Base-by-base conservation (phyloP, 371 early-diverging fungal species). In the Dentiscutata heterogama region DNA sequence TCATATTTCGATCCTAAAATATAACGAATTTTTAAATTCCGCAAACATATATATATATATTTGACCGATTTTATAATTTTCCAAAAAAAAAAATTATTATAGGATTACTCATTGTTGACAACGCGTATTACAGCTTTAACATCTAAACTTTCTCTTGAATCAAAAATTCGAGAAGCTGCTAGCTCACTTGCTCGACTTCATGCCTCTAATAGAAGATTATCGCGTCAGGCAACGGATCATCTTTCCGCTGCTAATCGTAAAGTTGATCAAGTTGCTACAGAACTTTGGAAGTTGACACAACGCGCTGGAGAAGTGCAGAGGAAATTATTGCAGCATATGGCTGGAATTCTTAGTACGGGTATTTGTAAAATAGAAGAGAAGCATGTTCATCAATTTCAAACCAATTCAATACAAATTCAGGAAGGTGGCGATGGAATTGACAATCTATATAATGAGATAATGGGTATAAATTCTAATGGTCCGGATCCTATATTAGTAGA, bases 141-240 rank as follows among this genome's bases (percentile, higher is more conserved):
- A n/a, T 88, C 88, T 25, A 86, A 91, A 68, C 83, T 95, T 7
- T 85, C 92, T 39, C 78, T 94, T 5, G 94, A 95, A 83, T 87
- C 90, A 29, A 90, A 92, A 82, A 92, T 95, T 46, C 86, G 91
- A 25, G 94, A 94, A 81, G 93, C 94, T 2, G 92, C 94, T 3
- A 87, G 89, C 54, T 88, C 91, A 5, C 83, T 95, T 18, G 84
- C 90, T 6, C 87, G 86, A 64, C 84, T 90, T 4, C 89, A 90
- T 67, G 86, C 87, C 0, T 84, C 84, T 10, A 90, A 91, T 75
- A 86, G 86, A 73, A 85, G 87, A 53, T 80, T 88, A 22, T 89
- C 90, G 1, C 73, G 85, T n/a, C 87, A 88, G 70, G 87, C 89
- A 10, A 84, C 87, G 56, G 89, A 89, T 58, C 91, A 91, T 84